Percentiles rank a stretch among this genome's conserved stretches.
Evolutionary conservation across 2,329 filamentous ascomycete species (phyloP).

Genomic region (Elsinoe necatrix): DNA sequence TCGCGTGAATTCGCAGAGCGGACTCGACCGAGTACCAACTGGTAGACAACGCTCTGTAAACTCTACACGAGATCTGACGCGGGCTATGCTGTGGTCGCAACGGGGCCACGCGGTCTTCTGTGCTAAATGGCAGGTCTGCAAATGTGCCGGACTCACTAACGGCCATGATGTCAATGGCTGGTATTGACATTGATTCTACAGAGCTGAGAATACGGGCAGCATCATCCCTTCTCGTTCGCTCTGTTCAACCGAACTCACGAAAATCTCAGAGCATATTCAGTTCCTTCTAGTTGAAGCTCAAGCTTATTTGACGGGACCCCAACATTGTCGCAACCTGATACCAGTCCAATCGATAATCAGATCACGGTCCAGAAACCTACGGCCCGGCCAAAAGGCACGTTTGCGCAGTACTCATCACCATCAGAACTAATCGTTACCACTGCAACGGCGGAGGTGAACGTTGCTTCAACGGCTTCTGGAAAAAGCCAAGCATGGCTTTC

Average conservation of each 20-base stretch:
- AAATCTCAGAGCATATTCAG: background rate
- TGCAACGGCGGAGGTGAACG: background rate
- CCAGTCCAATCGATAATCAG: background rate
- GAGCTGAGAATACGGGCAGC: background rate
- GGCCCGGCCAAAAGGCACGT: background rate
- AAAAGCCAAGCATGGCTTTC: background rate
- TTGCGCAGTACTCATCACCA: background rate
- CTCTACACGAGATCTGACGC: background rate
- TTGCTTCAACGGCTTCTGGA: constrained; percentile 11
- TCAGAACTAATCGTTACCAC: constrained; percentile 2
- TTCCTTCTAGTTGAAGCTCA: background rate
- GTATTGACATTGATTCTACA: background rate
- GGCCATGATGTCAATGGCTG: constrained; percentile 12
- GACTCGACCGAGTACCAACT: background rate
- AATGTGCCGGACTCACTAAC: background rate
- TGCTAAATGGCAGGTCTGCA: background rate
- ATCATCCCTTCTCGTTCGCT: background rate
- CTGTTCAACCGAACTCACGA: too few relatives aligned
- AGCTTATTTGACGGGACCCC: background rate
- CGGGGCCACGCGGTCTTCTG: constrained; percentile 2
- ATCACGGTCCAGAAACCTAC: background rate
- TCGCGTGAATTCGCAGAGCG: background rate
- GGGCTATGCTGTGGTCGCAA: background rate
- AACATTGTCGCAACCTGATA: background rate
- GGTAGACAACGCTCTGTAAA: background rate